phyloP scores from a whole-genome alignment of 208 protist genomes.

The Trypanosoma melophagium region DNA sequence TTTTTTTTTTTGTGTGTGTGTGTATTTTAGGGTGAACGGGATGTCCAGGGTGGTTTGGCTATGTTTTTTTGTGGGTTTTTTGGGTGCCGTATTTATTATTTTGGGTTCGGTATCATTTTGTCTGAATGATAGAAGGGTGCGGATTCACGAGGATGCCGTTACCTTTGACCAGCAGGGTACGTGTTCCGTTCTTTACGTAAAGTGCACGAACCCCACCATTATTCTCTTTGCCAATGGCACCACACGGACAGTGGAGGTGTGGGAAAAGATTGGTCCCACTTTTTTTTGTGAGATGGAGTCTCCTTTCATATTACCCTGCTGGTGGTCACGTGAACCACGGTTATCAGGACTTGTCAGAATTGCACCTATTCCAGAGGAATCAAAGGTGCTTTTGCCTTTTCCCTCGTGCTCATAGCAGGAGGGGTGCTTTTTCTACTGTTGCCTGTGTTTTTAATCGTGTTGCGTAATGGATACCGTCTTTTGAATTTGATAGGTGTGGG shows the following conservation, averaged over 20 bases:
- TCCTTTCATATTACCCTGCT: conserved; percentile 1
- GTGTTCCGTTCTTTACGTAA: conserved; percentile 9
- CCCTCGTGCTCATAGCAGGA: conserved; percentile 1
- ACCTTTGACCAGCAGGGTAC: conserved; percentile 10
- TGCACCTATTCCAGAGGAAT: conserved; percentile 1
- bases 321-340: neutral
- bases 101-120: too few species aligned
- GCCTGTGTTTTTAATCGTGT: too few species aligned
- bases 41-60: too few species aligned
- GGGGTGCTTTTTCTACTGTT: neutral
- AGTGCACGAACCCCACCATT: conserved; percentile 7
- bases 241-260: neutral
- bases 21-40: too few species aligned
- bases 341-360: conserved; percentile 15
- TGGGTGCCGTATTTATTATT: too few species aligned
- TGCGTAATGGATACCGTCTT: too few species aligned
- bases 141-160: neutral
- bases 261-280: conserved; percentile 4
- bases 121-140: neutral
- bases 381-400: neutral
- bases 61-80: too few species aligned
- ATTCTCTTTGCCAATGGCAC: neutral
- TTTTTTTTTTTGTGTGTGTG: too few species aligned
- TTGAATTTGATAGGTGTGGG: too few species aligned
- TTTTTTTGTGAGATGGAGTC: conserved; percentile 18